Base-by-base conservation (phyloP, 1,284 basidiomycete genomes). In the Gomphus sp. region DNA sequence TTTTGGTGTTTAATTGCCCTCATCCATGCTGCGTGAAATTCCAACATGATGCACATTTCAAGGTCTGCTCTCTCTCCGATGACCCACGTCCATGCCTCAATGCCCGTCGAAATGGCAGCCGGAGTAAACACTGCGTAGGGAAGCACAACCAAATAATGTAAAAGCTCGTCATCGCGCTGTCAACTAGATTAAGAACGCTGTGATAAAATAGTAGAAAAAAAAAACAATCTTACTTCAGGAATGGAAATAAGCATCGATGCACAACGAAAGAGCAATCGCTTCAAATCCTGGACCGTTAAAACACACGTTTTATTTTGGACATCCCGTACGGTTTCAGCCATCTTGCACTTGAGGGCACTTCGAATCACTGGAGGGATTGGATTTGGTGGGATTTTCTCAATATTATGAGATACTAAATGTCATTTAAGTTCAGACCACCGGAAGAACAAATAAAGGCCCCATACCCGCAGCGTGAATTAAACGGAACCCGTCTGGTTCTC, bases 51-150 rank as follows among this genome's bases (percentile, higher is more conserved):
- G 7, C 72, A 86, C 70, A 89, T 77, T 69, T 89, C 85, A 28
- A 84, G 76, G 58, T 84, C 81, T 0, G 92, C 88, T 58, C 91
- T 84, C 68, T 95, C 91, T 16, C 91, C 85, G 53, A 98, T 91
- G 0, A 98, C 78, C 96, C 95, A 98, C 2, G 91, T 93, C 97
- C 97, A 99, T 4, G 92, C 89, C 69, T 98, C 93, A 54, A 94
- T 88, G 0, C 93, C 95, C 1, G 90, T 84, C 9, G 89, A 81
- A 60, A 98, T 83, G 0, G 94, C 84, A 4, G 89, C 78, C 0
- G 94, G 93, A 0, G 91, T 93, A 65, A 94, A 93, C 3, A 92
- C 85, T 58, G 89, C 87, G 66, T 98, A 91, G 0, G 97, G 97
- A 16, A 99, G 73, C 31, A 81, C 80, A 8, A 99, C 94, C 31